Evolutionary conservation across 345 rosid genomes (phyloP).

Genomic region (Arabidopsis suecica): DNA sequence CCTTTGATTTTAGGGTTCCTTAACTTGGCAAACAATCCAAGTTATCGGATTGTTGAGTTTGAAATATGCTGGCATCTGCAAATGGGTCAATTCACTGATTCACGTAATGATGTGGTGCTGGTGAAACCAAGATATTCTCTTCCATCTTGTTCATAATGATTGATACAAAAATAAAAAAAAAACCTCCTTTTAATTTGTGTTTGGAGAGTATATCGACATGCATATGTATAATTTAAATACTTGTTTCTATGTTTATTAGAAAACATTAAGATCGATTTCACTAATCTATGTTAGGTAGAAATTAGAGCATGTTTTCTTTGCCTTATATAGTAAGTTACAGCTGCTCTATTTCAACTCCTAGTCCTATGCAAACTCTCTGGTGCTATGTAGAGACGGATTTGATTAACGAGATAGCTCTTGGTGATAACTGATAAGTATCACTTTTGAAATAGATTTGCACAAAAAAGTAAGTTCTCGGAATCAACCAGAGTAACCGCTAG

Average conservation of each 20-base stretch:
- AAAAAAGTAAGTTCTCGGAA: not conserved
- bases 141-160: not conserved
- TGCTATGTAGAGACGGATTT: too few species aligned
- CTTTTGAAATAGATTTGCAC: too few species aligned
- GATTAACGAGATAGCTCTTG: too few species aligned
- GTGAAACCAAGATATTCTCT: not conserved
- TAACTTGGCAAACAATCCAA: not conserved
- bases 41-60: constrained; percentile 17
- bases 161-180: not conserved
- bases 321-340: too few species aligned
- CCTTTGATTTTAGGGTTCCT: constrained; percentile 23
- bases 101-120: not conserved
- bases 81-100: constrained; percentile 1
- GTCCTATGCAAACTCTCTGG: too few species aligned
- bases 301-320: too few species aligned
- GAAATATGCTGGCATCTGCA: not conserved
- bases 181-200: not conserved
- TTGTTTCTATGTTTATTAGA: not conserved
- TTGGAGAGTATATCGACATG: not conserved
- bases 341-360: too few species aligned
- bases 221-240: not conserved
- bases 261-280: too few species aligned
- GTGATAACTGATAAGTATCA: too few species aligned
- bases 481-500: not conserved
- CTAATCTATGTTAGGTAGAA: too few species aligned